Conservation (phyloP, 2,329 filamentous ascomycete genomes). For the Aspergillus hiratsukae region DNA sequence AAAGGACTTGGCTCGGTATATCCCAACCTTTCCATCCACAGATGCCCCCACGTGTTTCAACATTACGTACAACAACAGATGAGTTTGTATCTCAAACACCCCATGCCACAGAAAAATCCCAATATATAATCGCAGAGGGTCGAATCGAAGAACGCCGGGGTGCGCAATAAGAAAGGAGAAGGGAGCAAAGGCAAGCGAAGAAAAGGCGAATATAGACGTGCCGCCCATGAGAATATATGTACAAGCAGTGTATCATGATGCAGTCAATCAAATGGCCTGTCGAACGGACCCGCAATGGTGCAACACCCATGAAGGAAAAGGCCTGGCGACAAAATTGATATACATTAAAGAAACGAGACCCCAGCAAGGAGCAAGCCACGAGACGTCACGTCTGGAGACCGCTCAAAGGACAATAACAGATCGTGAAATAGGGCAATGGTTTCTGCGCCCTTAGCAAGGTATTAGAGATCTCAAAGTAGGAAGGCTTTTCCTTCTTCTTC, state of each 20-base stretch:
- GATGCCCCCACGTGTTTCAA: constrained; percentile 10
- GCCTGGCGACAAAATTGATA: background rate
- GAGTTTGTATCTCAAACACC: background rate
- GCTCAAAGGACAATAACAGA: constrained; percentile 4
- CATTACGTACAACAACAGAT: constrained; percentile 22
- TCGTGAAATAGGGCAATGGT: background rate
- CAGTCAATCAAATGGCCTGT: constrained; percentile 9
- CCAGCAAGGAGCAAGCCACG: background rate
- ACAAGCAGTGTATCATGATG: constrained; percentile 28
- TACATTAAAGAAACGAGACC: constrained; percentile 3
- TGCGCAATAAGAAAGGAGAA: constrained; percentile 6
- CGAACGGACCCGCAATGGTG: constrained; percentile 6
- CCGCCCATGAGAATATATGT: constrained; percentile 30
- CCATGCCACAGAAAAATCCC: background rate
- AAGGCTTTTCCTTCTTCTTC: background rate
- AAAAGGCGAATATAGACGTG: constrained; percentile 15
- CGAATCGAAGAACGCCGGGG: constrained; percentile 9
- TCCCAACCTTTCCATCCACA: constrained; percentile 5
- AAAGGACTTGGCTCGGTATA: constrained; percentile 6
- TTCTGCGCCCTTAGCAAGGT: background rate
- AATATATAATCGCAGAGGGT: background rate
- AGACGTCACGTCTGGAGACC: background rate
- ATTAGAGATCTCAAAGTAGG: background rate
- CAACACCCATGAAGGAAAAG: constrained; percentile 1
- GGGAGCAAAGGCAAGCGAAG: constrained; percentile 6